Conservation (phyloP, 176 grass and related monocot genomes). For the Carex myosuroides region DNA sequence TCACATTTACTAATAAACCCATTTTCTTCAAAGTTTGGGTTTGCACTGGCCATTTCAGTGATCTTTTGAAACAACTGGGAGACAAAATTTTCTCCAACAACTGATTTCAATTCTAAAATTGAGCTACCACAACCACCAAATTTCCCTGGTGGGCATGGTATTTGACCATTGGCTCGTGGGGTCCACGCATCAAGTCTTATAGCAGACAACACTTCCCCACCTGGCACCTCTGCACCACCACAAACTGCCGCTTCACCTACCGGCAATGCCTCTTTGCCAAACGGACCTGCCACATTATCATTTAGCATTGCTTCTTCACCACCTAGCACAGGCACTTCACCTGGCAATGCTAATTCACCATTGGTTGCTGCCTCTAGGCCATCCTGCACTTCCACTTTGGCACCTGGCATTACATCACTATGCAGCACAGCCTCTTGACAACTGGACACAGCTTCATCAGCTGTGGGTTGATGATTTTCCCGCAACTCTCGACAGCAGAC, state of each 20-base stretch:
- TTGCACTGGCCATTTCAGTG: not conserved
- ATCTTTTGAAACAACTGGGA: conserved; percentile 31
- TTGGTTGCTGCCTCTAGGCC: not conserved
- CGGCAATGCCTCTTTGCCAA: not conserved
- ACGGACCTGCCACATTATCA: not conserved
- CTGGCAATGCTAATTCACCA: not conserved
- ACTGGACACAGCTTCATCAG: not conserved
- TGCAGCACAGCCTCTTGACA: not conserved
- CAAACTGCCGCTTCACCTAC: not conserved
- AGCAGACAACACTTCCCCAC: not conserved
- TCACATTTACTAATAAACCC: conserved; percentile 23
- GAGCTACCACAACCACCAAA: conserved; percentile 55
- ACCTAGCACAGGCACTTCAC: not conserved
- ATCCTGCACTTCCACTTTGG: not conserved
- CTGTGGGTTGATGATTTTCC: not conserved
- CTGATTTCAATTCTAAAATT: conserved; percentile 49
- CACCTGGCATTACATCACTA: not conserved
- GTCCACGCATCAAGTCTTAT: conserved; percentile 19
- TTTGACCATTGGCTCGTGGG: conserved; percentile 40
- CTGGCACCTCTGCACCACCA: not conserved
- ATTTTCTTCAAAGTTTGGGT: not conserved
- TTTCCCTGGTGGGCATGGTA: conserved; percentile 58
- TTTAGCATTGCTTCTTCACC: not conserved
- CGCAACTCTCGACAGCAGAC: conserved; percentile 59
- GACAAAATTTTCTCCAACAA: conserved; percentile 37